Conservation (phyloP, 371 early-diverging fungal species). For the Mortierella polycephala region DNA sequence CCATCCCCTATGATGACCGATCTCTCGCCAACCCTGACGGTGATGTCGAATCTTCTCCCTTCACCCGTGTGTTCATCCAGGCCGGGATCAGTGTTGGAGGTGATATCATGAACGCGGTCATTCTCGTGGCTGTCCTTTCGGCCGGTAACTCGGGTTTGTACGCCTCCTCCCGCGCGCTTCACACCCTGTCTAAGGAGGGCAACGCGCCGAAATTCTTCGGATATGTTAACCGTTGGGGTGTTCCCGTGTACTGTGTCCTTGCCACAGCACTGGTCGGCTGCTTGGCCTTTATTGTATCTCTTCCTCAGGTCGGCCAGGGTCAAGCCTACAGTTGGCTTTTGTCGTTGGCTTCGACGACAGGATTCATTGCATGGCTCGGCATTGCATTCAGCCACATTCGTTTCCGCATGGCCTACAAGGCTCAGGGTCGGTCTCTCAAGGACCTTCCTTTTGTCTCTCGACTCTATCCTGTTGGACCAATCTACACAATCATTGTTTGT, state of each 20-base stretch:
- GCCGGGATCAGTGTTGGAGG: slow-evolving; percentile 77
- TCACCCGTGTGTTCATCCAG: slow-evolving; percentile 76
- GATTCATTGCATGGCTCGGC: slow-evolving; percentile 84
- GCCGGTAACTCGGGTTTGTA: slow-evolving; percentile 87
- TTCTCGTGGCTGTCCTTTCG: slow-evolving; percentile 74
- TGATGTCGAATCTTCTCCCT: slow-evolving; percentile 71
- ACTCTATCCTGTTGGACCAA: slow-evolving; percentile 76
- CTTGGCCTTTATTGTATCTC: slow-evolving; percentile 65
- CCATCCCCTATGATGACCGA: slow-evolving; percentile 72
- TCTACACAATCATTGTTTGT: slow-evolving; percentile 68
- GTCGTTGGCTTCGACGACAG: slow-evolving; percentile 76
- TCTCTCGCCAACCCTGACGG: slow-evolving; percentile 59
- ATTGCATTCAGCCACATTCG: slow-evolving; percentile 83
- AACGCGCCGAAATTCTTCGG: slow-evolving; percentile 68
- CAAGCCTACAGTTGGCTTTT: slow-evolving; percentile 68
- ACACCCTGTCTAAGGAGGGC: slow-evolving; percentile 75
- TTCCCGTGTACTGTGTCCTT: slow-evolving; percentile 66
- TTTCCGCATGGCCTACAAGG: slow-evolving; percentile 81
- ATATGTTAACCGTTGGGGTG: slow-evolving; percentile 60
- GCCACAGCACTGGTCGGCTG: slow-evolving; percentile 61
- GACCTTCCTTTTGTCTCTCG: slow-evolving; percentile 81
- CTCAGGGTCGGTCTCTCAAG: slow-evolving; percentile 72
- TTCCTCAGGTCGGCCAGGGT: slow-evolving; percentile 56
- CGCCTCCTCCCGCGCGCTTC: slow-evolving; percentile 77
- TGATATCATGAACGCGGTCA: slow-evolving; percentile 83